A percentile compares a stretch with the other conserved stretches of the same genome.
Evolutionary conservation across 768 basidiomycete genomes (phyloP).

Genomic region (Psilocybe tampanensis): DNA sequence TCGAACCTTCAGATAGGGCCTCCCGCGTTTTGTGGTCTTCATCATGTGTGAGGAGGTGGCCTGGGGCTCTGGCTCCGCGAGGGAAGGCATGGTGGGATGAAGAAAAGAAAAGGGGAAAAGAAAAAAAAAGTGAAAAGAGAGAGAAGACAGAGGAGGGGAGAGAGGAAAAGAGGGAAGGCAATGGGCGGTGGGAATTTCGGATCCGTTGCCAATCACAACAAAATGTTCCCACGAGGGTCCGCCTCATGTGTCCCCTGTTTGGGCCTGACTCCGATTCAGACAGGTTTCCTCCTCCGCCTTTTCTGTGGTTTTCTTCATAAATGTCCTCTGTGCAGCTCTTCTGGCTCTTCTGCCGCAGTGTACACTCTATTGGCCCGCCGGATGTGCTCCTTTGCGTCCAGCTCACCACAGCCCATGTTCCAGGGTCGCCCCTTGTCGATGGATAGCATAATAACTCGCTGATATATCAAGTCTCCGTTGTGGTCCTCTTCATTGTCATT

Average conservation of each 20-base stretch:
- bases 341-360: neutral
- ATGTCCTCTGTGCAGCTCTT: neutral
- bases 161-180: constrained; percentile 28
- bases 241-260: constrained; percentile 40
- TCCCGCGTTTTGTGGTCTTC: constrained; percentile 96
- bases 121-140: constrained; percentile 31
- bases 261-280: constrained; percentile 21
- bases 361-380: too few species aligned
- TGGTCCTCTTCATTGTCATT: neutral
- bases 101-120: constrained; percentile 45
- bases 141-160: constrained; percentile 26
- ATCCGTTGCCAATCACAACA: constrained; percentile 45
- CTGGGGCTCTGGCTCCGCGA: constrained; percentile 48
- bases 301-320: neutral
- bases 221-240: constrained; percentile 40
- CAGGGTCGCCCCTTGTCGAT: too few species aligned
- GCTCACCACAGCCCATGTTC: neutral
- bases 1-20: constrained; percentile 87
- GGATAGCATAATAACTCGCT: neutral
- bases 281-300: constrained; percentile 19
- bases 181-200: constrained; percentile 38
- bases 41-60: constrained; percentile 90
- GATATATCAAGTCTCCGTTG: constrained; percentile 11
- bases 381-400: neutral
- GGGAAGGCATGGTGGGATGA: constrained; percentile 53